Percentiles rank a stretch among this genome's conserved stretches.
Conservation (phyloP, 495 filamentous ascomycete species). For the Lasiosphaeris hirsuta region DNA sequence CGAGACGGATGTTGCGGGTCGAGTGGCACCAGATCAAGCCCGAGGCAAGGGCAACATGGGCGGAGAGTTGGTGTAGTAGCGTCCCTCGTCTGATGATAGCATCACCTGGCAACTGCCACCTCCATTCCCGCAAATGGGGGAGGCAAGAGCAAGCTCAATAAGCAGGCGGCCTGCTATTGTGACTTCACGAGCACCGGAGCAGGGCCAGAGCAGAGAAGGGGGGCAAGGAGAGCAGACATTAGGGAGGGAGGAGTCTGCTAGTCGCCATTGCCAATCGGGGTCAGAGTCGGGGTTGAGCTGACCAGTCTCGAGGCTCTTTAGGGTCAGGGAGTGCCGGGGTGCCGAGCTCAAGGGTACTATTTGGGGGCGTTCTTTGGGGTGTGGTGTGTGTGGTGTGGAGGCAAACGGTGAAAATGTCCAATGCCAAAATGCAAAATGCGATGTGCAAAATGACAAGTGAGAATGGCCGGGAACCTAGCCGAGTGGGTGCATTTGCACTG, state of each 20-base stretch:
- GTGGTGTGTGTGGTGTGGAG: too few species aligned
- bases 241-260: not conserved
- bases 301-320: not conserved
- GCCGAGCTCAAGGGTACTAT: not conserved
- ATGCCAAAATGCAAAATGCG: too few species aligned
- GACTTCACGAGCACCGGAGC: not conserved
- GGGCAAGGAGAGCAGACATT: not conserved
- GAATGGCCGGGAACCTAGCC: too few species aligned
- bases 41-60: not conserved
- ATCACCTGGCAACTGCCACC: slow-evolving; percentile 11
- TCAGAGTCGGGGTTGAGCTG: too few species aligned
- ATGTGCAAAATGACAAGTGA: too few species aligned
- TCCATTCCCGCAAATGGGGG: slow-evolving; percentile 7
- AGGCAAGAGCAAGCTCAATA: not conserved
- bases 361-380: too few species aligned
- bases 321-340: slow-evolving; percentile 1
- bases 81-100: not conserved
- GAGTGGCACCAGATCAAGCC: too few species aligned
- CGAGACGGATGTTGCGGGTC: too few species aligned
- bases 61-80: not conserved
- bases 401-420: too few species aligned
- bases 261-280: slow-evolving; percentile 1
- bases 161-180: slow-evolving; percentile 1
- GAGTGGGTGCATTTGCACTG: too few species aligned
- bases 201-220: not conserved